Conservation (phyloP, 2,329 filamentous ascomycete genomes). For the Phialophora chinensis region DNA sequence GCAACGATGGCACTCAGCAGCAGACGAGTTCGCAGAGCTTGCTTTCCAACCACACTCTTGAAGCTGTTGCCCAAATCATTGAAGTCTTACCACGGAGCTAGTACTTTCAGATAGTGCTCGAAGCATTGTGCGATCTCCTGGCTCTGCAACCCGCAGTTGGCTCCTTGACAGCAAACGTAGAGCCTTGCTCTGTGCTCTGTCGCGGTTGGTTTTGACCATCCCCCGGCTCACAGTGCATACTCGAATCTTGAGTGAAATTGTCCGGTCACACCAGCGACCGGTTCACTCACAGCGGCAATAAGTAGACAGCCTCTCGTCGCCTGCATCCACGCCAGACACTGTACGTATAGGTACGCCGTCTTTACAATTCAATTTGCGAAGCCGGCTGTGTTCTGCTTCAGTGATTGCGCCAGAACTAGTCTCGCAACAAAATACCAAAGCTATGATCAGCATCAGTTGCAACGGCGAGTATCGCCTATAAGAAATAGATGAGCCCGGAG, state of each 20-base stretch:
- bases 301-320: constrained; percentile 45
- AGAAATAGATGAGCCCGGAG: neutral
- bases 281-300: constrained; percentile 23
- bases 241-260: constrained; percentile 25
- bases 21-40: constrained; percentile 50
- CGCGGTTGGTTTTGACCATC: constrained; percentile 6
- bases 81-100: constrained; percentile 58
- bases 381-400: constrained; percentile 25
- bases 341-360: neutral
- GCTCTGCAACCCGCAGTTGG: constrained; percentile 13
- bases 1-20: constrained; percentile 55
- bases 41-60: constrained; percentile 44
- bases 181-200: neutral
- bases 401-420: neutral
- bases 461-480: neutral
- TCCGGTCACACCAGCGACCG: constrained; percentile 24
- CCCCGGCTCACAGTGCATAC: neutral
- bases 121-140: constrained; percentile 27
- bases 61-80: constrained; percentile 50
- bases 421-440: constrained; percentile 18
- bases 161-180: constrained; percentile 1
- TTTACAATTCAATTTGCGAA: constrained; percentile 30
- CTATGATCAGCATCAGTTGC: constrained; percentile 10
- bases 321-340: constrained; percentile 45
- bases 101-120: constrained; percentile 26